A percentile compares a stretch with the other conserved stretches of the same genome.
Evolutionary conservation across 441 rosid genomes (phyloP).

Genomic region (Theobroma grandiflorum): DNA sequence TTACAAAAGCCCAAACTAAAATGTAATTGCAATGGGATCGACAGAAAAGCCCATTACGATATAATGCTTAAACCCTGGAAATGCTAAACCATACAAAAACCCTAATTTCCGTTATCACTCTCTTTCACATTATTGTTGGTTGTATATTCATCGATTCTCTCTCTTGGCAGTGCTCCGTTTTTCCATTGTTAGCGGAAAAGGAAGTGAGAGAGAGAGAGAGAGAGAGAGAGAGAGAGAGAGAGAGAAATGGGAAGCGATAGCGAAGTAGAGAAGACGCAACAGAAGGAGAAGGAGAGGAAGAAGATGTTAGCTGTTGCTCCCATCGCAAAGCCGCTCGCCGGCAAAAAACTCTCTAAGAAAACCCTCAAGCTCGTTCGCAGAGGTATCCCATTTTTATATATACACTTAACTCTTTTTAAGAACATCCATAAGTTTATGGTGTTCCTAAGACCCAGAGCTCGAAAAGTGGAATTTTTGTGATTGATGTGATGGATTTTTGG

Average conservation of each 20-base stretch:
- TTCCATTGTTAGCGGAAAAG: not conserved
- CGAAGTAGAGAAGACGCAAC: slow-evolving; percentile 74
- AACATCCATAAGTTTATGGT: not conserved
- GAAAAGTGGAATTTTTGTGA: not conserved
- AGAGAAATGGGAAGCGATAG: slow-evolving; percentile 81
- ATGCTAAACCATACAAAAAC: slow-evolving; percentile 26
- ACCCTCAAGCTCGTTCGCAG: slow-evolving; percentile 90
- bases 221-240: slow-evolving; percentile 26
- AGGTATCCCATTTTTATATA: slow-evolving; percentile 46
- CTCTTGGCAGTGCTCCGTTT: not conserved
- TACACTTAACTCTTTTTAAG: not conserved
- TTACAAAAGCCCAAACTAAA: not conserved
- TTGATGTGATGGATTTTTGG: not conserved
- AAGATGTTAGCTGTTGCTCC: slow-evolving; percentile 70
- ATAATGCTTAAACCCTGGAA: slow-evolving; percentile 7
- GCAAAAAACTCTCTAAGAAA: slow-evolving; percentile 87
- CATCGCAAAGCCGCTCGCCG: slow-evolving; percentile 92
- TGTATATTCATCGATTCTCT: no score
- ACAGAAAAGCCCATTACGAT: not conserved
- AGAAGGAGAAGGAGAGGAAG: slow-evolving; percentile 72
- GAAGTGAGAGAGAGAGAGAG: slow-evolving; percentile 29
- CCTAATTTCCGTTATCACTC: slow-evolving; percentile 34
- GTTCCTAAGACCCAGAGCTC: not conserved
- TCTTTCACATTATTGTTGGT: no score
- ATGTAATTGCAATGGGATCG: not conserved